phyloP scores from a whole-genome alignment of 1,284 basidiomycete species.

The Ceraceosorus guamensis region DNA sequence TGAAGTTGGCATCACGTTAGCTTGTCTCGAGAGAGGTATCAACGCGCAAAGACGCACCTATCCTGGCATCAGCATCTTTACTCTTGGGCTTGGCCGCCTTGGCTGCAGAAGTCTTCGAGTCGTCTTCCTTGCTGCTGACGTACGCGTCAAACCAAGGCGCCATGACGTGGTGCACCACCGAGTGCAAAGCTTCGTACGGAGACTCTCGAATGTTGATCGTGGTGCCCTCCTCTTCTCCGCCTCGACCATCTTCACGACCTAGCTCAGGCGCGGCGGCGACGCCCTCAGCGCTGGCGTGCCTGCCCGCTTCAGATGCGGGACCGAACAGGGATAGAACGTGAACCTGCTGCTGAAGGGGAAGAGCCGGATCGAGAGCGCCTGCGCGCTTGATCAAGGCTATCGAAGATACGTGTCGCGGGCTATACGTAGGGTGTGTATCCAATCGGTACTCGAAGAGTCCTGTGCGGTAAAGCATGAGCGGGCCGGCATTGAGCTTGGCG shows the following conservation, averaged over 20 bases:
- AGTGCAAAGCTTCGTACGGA: conserved; percentile 91
- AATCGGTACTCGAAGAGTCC: conserved; percentile 56
- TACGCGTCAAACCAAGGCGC: conserved; percentile 98
- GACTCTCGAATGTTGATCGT: conserved; percentile 22
- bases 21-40: background rate
- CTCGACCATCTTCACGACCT: background rate
- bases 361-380: conserved; percentile 68
- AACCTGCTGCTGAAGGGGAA: conserved; percentile 74
- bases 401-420: conserved; percentile 71
- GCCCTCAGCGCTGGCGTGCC: background rate
- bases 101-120: conserved; percentile 17
- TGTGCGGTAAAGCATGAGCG: conserved; percentile 1
- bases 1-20: background rate
- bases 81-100: conserved; percentile 14
- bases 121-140: conserved; percentile 55
- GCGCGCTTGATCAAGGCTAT: conserved; percentile 90
- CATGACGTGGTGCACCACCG: conserved; percentile 90
- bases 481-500: too few relatives aligned
- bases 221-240: background rate
- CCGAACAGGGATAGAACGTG: conserved; percentile 89
- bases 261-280: conserved; percentile 1
- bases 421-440: conserved; percentile 69
- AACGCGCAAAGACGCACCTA: conserved; percentile 55
- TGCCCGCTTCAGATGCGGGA: conserved; percentile 60
- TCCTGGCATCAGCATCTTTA: conserved; percentile 57